Base-by-base conservation (phyloP, 495 filamentous ascomycete genomes). In the Tuber aestivum region DNA sequence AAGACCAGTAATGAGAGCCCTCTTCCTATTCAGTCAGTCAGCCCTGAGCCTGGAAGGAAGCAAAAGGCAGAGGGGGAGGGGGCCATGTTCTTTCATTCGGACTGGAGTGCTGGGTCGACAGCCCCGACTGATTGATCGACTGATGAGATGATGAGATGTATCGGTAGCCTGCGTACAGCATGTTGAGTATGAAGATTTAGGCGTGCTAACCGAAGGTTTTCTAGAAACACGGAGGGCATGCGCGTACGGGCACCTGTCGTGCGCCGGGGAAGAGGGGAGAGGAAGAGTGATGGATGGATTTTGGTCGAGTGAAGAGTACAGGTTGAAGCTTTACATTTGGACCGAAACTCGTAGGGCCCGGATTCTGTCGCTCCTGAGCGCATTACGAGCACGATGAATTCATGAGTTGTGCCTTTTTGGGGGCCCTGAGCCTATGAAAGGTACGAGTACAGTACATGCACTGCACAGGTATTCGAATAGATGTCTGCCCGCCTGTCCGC, bases 211-310 rank as follows among this genome's bases (percentile, higher is more conserved):
- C 56, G 56, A 65, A 27, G 27, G 56, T 18, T 35, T 65, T 65
- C 56, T 65, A 65, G 56, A 65, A 65, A 65, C 56, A 65, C 56
- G 56, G 56, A 65, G 56, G 27, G 56, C 56, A 65, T 65, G 56
- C 56, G 56, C 16, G 8, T 32, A 61, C 18, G 16, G 16, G 42
- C 42, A 18, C 27, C 32, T 65, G 35, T 65, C 56, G 35, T 35
- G 56, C 56, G 56, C 18, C 56, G 12, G 27, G 56, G 56, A 35
- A 35, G 56, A 65, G 27, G 50, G n/a, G 7, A 7, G 27, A 65
- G 16, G 56, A 1, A 14, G 56, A 35, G 35, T 5, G 56, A 35
- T 32, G 16, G 56, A 35, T 32, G 16, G 27, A 35, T 18, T 4
- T 32, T 65, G 27, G 56, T 18, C 56, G 56, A 65, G 14, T 20